Evolutionary conservation across 2,329 filamentous ascomycete genomes (phyloP).

Genomic region (Ploettnerulaceae sp.): DNA sequence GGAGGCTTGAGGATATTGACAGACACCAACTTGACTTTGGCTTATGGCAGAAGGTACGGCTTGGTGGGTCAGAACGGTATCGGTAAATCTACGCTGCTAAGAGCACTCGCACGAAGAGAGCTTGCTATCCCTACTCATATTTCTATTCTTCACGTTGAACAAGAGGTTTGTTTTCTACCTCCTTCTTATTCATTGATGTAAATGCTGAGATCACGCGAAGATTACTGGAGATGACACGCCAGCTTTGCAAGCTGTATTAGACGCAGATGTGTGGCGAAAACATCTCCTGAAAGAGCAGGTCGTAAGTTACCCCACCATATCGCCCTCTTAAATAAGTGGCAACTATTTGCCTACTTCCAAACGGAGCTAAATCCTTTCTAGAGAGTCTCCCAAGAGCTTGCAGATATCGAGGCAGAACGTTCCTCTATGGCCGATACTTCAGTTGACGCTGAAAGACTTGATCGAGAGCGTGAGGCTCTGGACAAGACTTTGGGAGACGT

Average conservation of each 20-base stretch:
- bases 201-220: slow-evolving; percentile 41
- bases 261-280: slow-evolving; percentile 98
- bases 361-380: slow-evolving; percentile 26
- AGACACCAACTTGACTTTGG: slow-evolving; percentile 83
- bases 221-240: slow-evolving; percentile 94
- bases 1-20: slow-evolving; percentile 82
- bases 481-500: slow-evolving; percentile 90
- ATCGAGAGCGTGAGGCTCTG: slow-evolving; percentile 82
- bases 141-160: slow-evolving; percentile 97
- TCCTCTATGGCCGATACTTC: slow-evolving; percentile 85
- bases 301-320: slow-evolving; percentile 43
- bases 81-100: slow-evolving; percentile 89
- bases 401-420: slow-evolving; percentile 72
- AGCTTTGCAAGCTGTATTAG: slow-evolving; percentile 88
- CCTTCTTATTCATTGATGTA: background rate
- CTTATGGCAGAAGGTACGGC: slow-evolving; percentile 92
- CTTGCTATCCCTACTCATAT: slow-evolving; percentile 94
- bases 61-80: slow-evolving; percentile 99
- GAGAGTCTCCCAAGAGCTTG: slow-evolving; percentile 73
- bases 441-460: slow-evolving; percentile 77
- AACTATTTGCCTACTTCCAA: no score
- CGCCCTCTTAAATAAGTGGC: background rate
- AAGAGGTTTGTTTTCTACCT: slow-evolving; percentile 61
- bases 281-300: slow-evolving; percentile 85
- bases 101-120: slow-evolving; percentile 88